These are phyloP conservation scores for Cercospora canescens DNA, from an alignment of 2,329 filamentous ascomycete genomes.

Conservation along the genomic window DNA sequence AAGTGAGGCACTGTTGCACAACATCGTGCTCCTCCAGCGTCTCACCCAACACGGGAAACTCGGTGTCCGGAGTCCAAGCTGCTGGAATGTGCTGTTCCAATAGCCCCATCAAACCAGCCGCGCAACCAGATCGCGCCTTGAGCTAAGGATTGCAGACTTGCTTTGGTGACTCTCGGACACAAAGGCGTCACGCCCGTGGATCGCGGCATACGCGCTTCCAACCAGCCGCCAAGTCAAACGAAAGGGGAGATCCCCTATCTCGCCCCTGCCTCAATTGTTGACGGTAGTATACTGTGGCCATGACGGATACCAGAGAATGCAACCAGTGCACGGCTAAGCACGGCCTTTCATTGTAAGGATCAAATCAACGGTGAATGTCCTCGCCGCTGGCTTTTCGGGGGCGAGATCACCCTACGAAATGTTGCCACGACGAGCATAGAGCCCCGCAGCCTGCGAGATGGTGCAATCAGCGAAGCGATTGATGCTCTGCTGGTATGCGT, in stretches of 20 bases:
- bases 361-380: slow-evolving; percentile 9
- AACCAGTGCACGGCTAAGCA: slow-evolving; percentile 9
- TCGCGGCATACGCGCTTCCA: slow-evolving; percentile 17
- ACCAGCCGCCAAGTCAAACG: slow-evolving; percentile 13
- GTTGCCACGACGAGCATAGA: slow-evolving; percentile 3
- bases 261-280: too few species aligned
- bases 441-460: not conserved
- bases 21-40: slow-evolving; percentile 8
- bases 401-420: slow-evolving; percentile 4
- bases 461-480: not conserved
- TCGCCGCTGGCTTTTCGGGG: slow-evolving; percentile 9
- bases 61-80: slow-evolving; percentile 8
- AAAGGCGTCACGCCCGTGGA: slow-evolving; percentile 14
- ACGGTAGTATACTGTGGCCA: too few species aligned
- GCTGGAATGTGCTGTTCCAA: slow-evolving; percentile 7
- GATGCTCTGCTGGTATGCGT: too few species aligned
- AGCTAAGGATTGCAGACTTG: not conserved
- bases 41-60: slow-evolving; percentile 17
- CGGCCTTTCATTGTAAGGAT: slow-evolving; percentile 7
- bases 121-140: slow-evolving; percentile 8
- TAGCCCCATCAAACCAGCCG: slow-evolving; percentile 12
- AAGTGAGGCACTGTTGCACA: not conserved
- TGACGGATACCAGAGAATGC: not conserved
- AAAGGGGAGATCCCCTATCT: slow-evolving; percentile 7
- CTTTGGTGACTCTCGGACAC: slow-evolving; percentile 14